Evolutionary conservation across 129 eudicot genomes (phyloP).

Genomic region (Flaveria sonorensis): DNA sequence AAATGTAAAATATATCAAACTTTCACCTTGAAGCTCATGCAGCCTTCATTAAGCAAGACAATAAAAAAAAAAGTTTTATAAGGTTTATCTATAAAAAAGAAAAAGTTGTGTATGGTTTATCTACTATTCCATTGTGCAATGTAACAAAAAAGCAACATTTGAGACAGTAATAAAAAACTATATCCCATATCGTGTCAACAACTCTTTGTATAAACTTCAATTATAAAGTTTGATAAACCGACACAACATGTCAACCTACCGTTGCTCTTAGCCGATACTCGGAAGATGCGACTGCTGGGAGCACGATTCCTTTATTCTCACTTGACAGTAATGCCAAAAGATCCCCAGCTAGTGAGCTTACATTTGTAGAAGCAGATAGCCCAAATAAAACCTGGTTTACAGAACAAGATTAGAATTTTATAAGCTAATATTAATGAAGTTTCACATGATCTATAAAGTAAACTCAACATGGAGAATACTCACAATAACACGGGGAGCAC

Average conservation of each 20-base stretch:
- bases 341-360: slow-evolving; percentile 60
- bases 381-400: slow-evolving; percentile 75
- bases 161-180: not conserved
- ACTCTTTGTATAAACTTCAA: not conserved
- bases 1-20: not conserved
- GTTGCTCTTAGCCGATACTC: slow-evolving; percentile 86
- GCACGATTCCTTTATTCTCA: slow-evolving; percentile 41
- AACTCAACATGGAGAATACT: slow-evolving; percentile 31
- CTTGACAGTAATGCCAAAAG: slow-evolving; percentile 52
- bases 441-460: slow-evolving; percentile 7
- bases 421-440: not conserved
- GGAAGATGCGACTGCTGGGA: slow-evolving; percentile 64
- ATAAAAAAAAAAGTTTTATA: not conserved
- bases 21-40: slow-evolving; percentile 2
- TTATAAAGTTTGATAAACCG: not conserved
- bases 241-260: slow-evolving; percentile 41
- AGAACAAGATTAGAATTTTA: not conserved
- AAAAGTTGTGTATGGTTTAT: not conserved
- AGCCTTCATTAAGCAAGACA: not conserved
- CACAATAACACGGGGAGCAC: slow-evolving; percentile 95
- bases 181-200: not conserved
- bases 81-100: not conserved
- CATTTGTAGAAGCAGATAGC: slow-evolving; percentile 64
- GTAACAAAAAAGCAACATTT: slow-evolving; percentile 2
- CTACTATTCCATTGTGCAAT: not conserved